A percentile compares a stretch with the other conserved stretches of the same genome.
phyloP scores from a whole-genome alignment of 805 yeast species.

The Kluyveromyces wickerhamii region DNA sequence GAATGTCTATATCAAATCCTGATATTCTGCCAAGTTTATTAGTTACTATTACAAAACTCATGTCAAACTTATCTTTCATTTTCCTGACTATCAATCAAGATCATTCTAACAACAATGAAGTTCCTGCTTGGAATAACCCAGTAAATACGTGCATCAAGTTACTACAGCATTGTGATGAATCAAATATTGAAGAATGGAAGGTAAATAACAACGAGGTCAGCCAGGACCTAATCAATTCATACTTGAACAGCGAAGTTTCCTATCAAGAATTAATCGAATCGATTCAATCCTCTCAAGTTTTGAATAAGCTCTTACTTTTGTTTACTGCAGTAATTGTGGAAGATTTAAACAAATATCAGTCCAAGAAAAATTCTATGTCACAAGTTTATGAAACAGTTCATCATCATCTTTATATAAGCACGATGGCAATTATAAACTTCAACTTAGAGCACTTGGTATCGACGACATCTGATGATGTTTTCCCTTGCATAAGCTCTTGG shows the following conservation, averaged over 20 bases:
- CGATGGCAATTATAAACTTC: slow-evolving; percentile 25
- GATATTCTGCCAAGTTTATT: slow-evolving; percentile 10
- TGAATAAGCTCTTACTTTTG: slow-evolving; percentile 20
- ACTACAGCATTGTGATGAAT: slow-evolving; percentile 10
- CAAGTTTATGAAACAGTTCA: slow-evolving; percentile 26
- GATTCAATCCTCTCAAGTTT: slow-evolving; percentile 14
- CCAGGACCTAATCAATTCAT: slow-evolving; percentile 9
- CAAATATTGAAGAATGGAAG: slow-evolving; percentile 12
- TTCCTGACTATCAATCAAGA: slow-evolving; percentile 23
- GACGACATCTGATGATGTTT: slow-evolving; percentile 9
- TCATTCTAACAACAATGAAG: slow-evolving; percentile 5
- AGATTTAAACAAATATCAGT: slow-evolving; percentile 27
- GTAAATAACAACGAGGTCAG: slow-evolving; percentile 9
- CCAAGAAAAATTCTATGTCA: slow-evolving; percentile 20
- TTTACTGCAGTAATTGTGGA: slow-evolving; percentile 29
- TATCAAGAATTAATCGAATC: slow-evolving; percentile 21
- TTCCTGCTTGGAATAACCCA: slow-evolving; percentile 28
- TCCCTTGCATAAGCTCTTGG: slow-evolving; percentile 26
- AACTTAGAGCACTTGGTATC: slow-evolving; percentile 13
- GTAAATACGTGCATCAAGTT: slow-evolving; percentile 19
- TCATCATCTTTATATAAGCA: slow-evolving; percentile 26
- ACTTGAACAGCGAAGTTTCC: slow-evolving; percentile 14
- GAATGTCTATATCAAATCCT: slow-evolving; percentile 14
- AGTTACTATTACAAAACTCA: slow-evolving; percentile 25
- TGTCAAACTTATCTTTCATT: slow-evolving; percentile 29